Evolutionary conservation across 345 rosid genomes (phyloP), one percentile per base, ranked within the genome.

Genomic region (Citrus trifoliata): DNA sequence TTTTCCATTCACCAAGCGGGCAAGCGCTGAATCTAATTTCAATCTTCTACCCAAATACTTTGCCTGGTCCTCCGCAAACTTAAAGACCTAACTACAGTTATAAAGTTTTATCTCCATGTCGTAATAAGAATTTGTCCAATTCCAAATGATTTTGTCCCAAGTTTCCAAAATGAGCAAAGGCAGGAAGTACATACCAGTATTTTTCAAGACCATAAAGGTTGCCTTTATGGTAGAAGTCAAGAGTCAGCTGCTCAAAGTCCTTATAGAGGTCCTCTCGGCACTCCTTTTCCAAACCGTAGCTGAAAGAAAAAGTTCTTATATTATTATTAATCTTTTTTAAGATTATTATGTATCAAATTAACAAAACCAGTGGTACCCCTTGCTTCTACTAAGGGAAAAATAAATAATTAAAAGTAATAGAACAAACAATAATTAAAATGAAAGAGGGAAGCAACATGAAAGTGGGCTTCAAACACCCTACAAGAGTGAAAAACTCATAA

Each of bases 161-260:
- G 22, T 53, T 53, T 18, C 22, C 58, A 18, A 27, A 33, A 70
- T 51, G 56, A 14, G 70, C 74, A 76, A 32, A 46, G 58, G 25
- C 9, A 59, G 32, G 21, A 71, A 22, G 7, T 14, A 22, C 28
- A 80, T 89, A 94, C 99, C 99, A 96, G 79, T 92, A 96, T 78
- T 96, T 96, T 87, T 96, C 99, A 56, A 96, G 94, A 84, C 99
- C 98, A 74, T 94, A 96, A 65, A 89, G 85, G 76, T 93, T 93
- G 84, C 93, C 98, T 85, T 88, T 89, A 38, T 13, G 88, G 77
- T 91, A 93, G 79, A 93, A 92, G 76, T 96, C 97, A 14, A 96
- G 91, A 3, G 98, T 79, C 74, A 94, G 90, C 83, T 85, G 85
- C 81, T 96, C 99, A 76, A 96, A 96, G 85, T 96, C 97, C 82